A percentile compares a stretch with the other conserved stretches of the same genome.
Evolutionary conservation across 805 yeast species (phyloP).

Genomic region (Lachancea quebecensis): DNA sequence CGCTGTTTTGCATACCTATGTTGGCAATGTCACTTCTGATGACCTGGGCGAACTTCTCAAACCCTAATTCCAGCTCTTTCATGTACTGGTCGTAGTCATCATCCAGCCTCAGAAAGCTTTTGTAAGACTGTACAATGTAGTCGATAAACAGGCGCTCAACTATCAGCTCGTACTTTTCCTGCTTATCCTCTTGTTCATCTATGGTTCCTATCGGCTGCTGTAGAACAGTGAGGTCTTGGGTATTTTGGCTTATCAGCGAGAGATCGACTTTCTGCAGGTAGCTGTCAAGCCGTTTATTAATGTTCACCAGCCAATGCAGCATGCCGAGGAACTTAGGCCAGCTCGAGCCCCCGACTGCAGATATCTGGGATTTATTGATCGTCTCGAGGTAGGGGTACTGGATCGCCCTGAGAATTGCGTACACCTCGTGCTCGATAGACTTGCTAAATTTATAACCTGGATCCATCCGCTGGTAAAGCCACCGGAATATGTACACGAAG

Average conservation of each 20-base stretch:
- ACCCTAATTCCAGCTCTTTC: conserved; percentile 49
- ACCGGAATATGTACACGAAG: conserved; percentile 70
- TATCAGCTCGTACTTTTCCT: conserved; percentile 32
- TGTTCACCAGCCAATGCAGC: conserved; percentile 71
- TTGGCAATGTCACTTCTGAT: conserved; percentile 41
- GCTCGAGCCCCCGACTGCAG: conserved; percentile 85
- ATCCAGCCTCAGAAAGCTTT: conserved; percentile 54
- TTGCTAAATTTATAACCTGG: conserved; percentile 67
- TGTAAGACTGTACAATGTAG: conserved; percentile 62
- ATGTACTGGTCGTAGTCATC: conserved; percentile 54
- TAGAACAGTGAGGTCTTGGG: conserved; percentile 27
- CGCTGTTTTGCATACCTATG: conserved; percentile 36
- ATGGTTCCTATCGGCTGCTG: conserved; percentile 20
- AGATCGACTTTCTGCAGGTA: conserved; percentile 19
- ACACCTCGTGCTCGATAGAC: conserved; percentile 70
- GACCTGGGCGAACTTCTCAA: conserved; percentile 43
- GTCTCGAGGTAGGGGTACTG: conserved; percentile 77
- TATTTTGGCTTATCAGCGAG: conserved; percentile 21
- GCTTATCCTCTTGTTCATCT: conserved; percentile 29
- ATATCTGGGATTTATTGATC: conserved; percentile 75
- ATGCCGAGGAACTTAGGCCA: conserved; percentile 83
- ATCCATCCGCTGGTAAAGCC: conserved; percentile 69
- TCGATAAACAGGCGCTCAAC: conserved; percentile 44
- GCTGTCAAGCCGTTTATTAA: conserved; percentile 40
- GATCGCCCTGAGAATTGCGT: conserved; percentile 53